These are phyloP conservation scores for Sophora flavescens DNA, from an alignment of 306 rosid genomes.

Conservation along the genomic window DNA sequence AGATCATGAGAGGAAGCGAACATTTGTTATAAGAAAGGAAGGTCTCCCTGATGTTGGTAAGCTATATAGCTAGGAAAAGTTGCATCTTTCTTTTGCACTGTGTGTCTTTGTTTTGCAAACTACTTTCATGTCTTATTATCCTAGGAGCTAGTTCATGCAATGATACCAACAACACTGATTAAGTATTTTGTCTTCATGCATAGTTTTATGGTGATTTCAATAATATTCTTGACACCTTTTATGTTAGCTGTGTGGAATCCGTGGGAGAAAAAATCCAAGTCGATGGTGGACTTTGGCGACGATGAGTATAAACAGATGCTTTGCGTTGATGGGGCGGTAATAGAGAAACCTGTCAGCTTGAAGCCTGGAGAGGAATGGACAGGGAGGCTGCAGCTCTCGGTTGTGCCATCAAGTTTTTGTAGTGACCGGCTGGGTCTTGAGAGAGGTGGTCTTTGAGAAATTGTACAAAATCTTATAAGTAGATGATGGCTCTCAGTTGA, in stretches of 20 bases:
- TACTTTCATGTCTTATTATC: neutral
- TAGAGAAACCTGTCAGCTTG: slow-evolving; percentile 77
- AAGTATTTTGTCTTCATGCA: slow-evolving; percentile 17
- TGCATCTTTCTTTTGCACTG: neutral
- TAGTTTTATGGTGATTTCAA: slow-evolving; percentile 17
- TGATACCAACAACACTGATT: slow-evolving; percentile 7
- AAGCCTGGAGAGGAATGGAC: slow-evolving; percentile 99
- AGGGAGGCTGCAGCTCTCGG: slow-evolving; percentile 76
- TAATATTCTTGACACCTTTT: slow-evolving; percentile 8
- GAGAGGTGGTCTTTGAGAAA: slow-evolving; percentile 45
- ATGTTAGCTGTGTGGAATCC: slow-evolving; percentile 92
- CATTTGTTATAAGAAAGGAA: slow-evolving; percentile 82
- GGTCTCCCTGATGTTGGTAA: slow-evolving; percentile 98
- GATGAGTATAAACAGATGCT: slow-evolving; percentile 95
- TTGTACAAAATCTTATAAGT: slow-evolving; percentile 51
- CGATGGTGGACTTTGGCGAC: slow-evolving; percentile 84
- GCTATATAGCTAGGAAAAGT: slow-evolving; percentile 32
- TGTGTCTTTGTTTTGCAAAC: slow-evolving; percentile 3
- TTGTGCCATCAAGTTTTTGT: slow-evolving; percentile 90
- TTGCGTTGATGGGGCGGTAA: slow-evolving; percentile 88
- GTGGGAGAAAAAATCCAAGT: slow-evolving; percentile 92
- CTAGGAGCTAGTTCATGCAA: slow-evolving; percentile 36
- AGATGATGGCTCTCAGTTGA: slow-evolving; percentile 21
- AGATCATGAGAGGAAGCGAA: slow-evolving; percentile 88
- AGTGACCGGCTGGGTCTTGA: slow-evolving; percentile 70